Conservation (phyloP, 2,329 filamentous ascomycete species). For the Atkinsonella hypoxylon region DNA sequence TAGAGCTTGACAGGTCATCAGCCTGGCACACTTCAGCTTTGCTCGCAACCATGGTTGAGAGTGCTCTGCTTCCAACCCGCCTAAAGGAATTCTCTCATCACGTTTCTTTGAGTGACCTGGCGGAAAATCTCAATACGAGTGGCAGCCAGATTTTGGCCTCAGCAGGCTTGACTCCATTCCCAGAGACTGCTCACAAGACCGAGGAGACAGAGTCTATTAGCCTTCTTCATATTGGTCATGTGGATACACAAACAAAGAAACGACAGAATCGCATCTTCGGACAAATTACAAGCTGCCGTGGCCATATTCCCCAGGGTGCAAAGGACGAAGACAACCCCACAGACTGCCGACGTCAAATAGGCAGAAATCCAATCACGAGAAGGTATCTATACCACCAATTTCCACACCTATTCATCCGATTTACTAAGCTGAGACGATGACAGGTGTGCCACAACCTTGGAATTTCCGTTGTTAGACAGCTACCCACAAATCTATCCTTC, state of each 20-base stretch:
- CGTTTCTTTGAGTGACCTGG: constrained; percentile 46
- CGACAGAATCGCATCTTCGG: constrained; percentile 18
- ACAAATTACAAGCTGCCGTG: constrained; percentile 15
- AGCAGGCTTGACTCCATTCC: constrained; percentile 51
- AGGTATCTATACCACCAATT: constrained; percentile 11
- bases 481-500: constrained; percentile 64
- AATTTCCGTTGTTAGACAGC: constrained; percentile 60
- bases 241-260: constrained; percentile 1
- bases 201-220: constrained; percentile 20
- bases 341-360: constrained; percentile 11
- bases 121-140: constrained; percentile 56
- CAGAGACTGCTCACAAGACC: constrained; percentile 17
- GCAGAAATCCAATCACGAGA: constrained; percentile 17
- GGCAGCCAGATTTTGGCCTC: constrained; percentile 73
- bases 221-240: constrained; percentile 18
- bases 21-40: constrained; percentile 73
- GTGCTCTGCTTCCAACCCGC: constrained; percentile 63
- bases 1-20: constrained; percentile 50
- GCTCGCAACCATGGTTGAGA: constrained; percentile 66
- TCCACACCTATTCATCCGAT: neutral
- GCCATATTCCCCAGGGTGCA: constrained; percentile 4
- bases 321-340: constrained; percentile 2
- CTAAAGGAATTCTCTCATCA: constrained; percentile 36
- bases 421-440: neutral
- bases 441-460: constrained; percentile 6